A percentile compares a stretch with the other conserved stretches of the same genome.
Evolutionary conservation across 306 rosid species (phyloP).

Genomic region (Myrica gale): DNA sequence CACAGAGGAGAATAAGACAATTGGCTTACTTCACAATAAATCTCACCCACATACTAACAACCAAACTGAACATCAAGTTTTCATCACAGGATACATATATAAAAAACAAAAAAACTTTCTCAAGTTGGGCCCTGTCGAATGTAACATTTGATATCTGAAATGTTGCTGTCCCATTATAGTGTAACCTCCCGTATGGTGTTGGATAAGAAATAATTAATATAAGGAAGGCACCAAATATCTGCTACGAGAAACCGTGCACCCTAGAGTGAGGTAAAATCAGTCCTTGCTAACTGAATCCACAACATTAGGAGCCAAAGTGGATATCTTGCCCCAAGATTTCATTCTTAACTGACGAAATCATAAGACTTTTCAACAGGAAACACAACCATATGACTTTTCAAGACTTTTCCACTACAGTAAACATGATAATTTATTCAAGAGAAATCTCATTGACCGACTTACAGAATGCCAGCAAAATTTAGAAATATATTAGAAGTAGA

Average conservation of each 20-base stretch:
- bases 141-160: too few species aligned
- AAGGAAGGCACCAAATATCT: neutral
- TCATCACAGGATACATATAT: too few species aligned
- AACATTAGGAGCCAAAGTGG: neutral
- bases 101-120: too few species aligned
- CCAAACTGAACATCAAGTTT: too few species aligned
- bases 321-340: neutral
- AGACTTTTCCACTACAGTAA: neutral
- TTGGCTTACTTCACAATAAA: too few species aligned
- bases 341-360: neutral
- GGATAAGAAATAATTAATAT: neutral
- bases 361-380: neutral
- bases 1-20: too few species aligned
- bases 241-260: neutral
- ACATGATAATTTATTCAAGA: neutral
- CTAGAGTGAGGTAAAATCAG: neutral
- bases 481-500: too few species aligned
- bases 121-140: too few species aligned
- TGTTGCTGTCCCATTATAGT: too few species aligned
- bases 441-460: neutral
- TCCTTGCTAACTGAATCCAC: neutral
- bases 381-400: neutral
- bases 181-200: conserved; percentile 71
- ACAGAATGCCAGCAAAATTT: neutral
- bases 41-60: too few species aligned